Base-by-base conservation (phyloP, 306 rosid species). In the Fragaria ananassa region DNA sequence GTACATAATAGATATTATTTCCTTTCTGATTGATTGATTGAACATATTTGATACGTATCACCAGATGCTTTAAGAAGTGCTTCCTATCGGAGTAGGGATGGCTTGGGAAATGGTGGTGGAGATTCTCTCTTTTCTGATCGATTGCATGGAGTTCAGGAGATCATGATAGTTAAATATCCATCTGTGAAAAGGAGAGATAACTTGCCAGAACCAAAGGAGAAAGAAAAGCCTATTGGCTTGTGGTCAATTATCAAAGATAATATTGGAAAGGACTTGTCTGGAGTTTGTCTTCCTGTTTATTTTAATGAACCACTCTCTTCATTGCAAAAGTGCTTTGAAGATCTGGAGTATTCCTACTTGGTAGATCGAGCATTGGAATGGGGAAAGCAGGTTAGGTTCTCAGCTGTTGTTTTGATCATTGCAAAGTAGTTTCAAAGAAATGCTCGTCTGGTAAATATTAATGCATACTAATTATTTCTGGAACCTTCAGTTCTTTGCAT, bases 241-340 rank as follows among this genome's bases (percentile, higher is more conserved):
- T 95, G 99, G 99, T 92, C 99, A 34, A 92, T 95, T 81, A 95
- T 95, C 87, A 95, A 92, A 86, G 99, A 95, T 81, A 95, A 95
- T 78, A 95, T 95, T 44, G 99, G 99, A 74, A 92, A 92, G 90
- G 99, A 95, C 89, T 91, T 95, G 76, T 95, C 97, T 79, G 99
- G 99, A 77, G 99, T 95, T 81, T 95, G 99, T 83, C 99, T 95
- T 77, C 98, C 99, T 78, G 98, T 95, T 85, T 95, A 95, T 89
- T 95, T 95, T 86, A 95, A 95, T 74, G 99, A 95, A 84, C 99
- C 99, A 56, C 92, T 95, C 74, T 95, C 99, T 57, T 92, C 99
- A 1, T 82, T 95, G 85, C 99, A 95, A 86, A 95, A 95, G 85
- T 95, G 98, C 84, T 95, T 95, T 81, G 99, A 95, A 90, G 99